Conservation (phyloP, 805 yeast genomes). For the Yamadazyma philogaea region DNA sequence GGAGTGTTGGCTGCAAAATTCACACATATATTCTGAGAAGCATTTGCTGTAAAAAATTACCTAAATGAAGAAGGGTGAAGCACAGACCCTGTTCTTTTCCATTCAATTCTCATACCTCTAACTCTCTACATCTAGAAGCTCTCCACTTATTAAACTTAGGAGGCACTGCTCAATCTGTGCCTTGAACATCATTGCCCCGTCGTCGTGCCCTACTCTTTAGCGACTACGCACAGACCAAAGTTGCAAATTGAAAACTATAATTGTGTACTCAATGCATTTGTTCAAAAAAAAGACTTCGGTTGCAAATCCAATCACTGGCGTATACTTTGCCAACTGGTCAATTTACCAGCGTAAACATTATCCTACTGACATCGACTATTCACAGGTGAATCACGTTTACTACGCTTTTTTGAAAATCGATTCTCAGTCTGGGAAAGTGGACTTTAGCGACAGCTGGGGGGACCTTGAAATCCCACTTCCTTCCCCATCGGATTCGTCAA, state of each 20-base stretch:
- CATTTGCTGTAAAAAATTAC: no score
- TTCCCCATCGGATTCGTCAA: constrained; percentile 13
- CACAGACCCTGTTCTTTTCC: no score
- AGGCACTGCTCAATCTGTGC: no score
- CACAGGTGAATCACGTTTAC: constrained; percentile 60
- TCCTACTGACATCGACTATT: constrained; percentile 61
- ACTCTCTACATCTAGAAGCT: no score
- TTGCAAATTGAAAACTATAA: background rate
- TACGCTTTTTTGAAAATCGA: constrained; percentile 75
- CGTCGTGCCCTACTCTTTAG: background rate
- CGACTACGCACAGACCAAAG: background rate
- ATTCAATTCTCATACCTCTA: no score
- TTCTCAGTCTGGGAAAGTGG: constrained; percentile 48
- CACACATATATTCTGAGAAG: no score
- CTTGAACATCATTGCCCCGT: background rate
- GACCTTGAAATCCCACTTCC: constrained; percentile 48
- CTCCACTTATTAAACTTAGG: no score
- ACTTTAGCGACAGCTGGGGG: constrained; percentile 61
- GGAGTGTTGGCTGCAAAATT: no score
- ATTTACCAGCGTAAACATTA: constrained; percentile 42
- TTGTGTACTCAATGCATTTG: background rate
- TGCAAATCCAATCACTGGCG: constrained; percentile 17
- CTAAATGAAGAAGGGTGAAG: no score
- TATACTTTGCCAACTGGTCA: constrained; percentile 55
- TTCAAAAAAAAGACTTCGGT: background rate